These are phyloP conservation scores for Alternaria hordeiaustralica DNA, from an alignment of 2,329 filamentous ascomycete species.

Conservation along the genomic window DNA sequence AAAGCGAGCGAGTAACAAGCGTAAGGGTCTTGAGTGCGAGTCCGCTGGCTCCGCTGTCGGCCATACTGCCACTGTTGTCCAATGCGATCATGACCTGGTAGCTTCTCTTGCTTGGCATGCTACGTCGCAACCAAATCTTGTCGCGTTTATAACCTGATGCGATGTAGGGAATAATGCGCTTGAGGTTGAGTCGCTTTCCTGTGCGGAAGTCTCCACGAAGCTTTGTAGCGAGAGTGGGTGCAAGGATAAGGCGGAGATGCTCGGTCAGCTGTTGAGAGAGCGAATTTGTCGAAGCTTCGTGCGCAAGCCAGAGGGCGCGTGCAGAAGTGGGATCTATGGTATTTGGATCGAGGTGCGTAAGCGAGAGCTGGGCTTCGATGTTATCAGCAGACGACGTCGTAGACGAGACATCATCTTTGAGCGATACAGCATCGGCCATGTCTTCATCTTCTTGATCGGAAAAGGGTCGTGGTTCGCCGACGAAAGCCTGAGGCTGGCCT, in stretches of 20 bases:
- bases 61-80: constrained; percentile 95
- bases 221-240: constrained; percentile 92
- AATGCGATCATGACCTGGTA: constrained; percentile 98
- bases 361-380: constrained; percentile 67
- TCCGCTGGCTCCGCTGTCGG: constrained; percentile 75
- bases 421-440: constrained; percentile 44
- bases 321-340: constrained; percentile 62
- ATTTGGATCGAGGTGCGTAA: constrained; percentile 68
- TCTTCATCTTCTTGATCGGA: constrained; percentile 44
- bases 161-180: constrained; percentile 99
- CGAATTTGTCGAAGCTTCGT: constrained; percentile 82
- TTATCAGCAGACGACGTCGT: constrained; percentile 48
- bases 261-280: constrained; percentile 90
- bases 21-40: constrained; percentile 94
- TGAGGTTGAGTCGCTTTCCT: constrained; percentile 97
- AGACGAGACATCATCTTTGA: constrained; percentile 47
- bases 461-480: constrained; percentile 52
- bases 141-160: constrained; percentile 98
- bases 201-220: constrained; percentile 96
- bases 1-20: constrained; percentile 83
- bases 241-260: constrained; percentile 92
- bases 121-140: constrained; percentile 99
- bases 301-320: constrained; percentile 80
- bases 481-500: constrained; percentile 52
- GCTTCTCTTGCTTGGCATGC: constrained; percentile 86